A percentile compares a stretch with the other conserved stretches of the same genome.
phyloP scores from a whole-genome alignment of 768 basidiomycete species.

The Tulasnella sp. region DNA sequence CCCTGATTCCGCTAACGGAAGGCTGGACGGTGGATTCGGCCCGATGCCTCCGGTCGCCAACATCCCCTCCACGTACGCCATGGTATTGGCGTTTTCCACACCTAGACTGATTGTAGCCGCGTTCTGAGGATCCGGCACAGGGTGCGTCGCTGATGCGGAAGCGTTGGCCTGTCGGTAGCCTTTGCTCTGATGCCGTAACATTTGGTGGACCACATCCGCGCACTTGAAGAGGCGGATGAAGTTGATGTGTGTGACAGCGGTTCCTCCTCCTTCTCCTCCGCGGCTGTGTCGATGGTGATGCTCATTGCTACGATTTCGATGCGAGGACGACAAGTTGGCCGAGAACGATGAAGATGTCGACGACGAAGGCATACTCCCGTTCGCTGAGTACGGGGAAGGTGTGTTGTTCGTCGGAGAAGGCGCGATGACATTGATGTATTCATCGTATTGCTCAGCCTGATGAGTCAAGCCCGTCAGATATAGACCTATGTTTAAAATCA shows the following conservation, averaged over 20 bases:
- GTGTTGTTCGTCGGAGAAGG: background rate
- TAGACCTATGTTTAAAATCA: background rate
- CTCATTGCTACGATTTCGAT: too few relatives aligned
- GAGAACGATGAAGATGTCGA: background rate
- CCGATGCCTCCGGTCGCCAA: conserved; percentile 4
- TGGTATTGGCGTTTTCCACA: background rate
- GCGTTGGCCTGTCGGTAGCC: conserved; percentile 9
- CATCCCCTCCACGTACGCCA: conserved; percentile 11
- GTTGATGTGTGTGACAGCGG: conserved; percentile 6
- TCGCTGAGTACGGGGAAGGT: too few relatives aligned
- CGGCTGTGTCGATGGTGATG: too few relatives aligned
- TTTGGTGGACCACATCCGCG: conserved; percentile 16
- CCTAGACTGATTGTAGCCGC: background rate
- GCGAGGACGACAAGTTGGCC: too few relatives aligned
- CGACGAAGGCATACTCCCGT: too few relatives aligned
- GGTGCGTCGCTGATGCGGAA: background rate
- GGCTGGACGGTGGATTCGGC: background rate
- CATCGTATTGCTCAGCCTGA: conserved; percentile 1
- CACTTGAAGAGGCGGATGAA: conserved; percentile 9
- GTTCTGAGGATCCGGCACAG: background rate
- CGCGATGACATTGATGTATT: background rate
- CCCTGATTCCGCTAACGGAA: background rate
- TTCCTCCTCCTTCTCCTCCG: too few relatives aligned
- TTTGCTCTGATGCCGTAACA: conserved; percentile 8
- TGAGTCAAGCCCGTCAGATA: conserved; percentile 2